Conservation (phyloP, 2,329 filamentous ascomycete genomes). For the Keithomyces neogunnii region DNA sequence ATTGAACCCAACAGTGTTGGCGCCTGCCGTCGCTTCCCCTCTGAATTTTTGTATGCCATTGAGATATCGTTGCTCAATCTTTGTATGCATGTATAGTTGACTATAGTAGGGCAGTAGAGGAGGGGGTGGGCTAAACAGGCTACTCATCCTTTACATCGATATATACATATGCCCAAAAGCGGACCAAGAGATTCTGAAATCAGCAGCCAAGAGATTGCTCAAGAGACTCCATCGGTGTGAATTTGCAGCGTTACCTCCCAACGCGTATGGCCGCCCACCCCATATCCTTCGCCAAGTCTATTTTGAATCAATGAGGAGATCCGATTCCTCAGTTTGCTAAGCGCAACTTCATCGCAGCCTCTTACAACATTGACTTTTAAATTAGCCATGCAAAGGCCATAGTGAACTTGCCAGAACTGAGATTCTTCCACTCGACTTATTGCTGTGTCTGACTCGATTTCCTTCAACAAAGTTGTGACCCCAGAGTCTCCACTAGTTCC, state of each 20-base stretch:
- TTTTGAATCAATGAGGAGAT: conserved; percentile 76
- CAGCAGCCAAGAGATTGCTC: not conserved
- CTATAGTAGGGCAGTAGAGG: not conserved
- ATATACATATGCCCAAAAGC: not conserved
- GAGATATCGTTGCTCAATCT: not conserved
- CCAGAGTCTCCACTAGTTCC: conserved; percentile 30
- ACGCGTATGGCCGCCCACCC: conserved; percentile 64
- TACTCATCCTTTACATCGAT: not conserved
- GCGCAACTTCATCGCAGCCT: conserved; percentile 59
- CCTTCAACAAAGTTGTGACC: conserved; percentile 68
- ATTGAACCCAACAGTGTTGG: not conserved
- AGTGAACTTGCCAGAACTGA: conserved; percentile 97
- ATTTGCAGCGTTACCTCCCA: conserved; percentile 94
- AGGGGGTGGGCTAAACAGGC: not conserved
- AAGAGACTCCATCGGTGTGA: conserved; percentile 28
- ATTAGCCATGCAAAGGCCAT: conserved; percentile 93
- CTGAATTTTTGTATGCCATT: not conserved
- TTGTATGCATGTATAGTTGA: not conserved
- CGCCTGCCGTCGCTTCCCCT: not conserved
- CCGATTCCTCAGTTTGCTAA: conserved; percentile 66
- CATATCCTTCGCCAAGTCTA: conserved; percentile 79
- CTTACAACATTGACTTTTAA: conserved; percentile 65
- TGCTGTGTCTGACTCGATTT: conserved; percentile 73
- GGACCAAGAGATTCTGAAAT: not conserved
- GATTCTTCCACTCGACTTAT: conserved; percentile 79